These are phyloP conservation scores for Tylopilus subfusipes DNA, from an alignment of 768 basidiomycete species.

Conservation along the genomic window DNA sequence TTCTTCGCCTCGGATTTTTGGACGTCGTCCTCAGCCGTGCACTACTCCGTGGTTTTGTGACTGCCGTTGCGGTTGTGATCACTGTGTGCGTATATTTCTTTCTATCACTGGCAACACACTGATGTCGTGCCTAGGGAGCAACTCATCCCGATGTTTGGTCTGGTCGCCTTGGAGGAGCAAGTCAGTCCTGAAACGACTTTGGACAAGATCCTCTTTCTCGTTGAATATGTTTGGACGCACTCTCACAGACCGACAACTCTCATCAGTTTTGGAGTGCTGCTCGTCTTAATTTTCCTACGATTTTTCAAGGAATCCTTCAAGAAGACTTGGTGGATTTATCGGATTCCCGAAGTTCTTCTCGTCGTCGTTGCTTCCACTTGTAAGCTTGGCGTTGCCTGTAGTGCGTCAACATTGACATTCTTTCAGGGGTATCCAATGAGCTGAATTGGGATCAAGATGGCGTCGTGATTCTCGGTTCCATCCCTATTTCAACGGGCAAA, in stretches of 20 bases:
- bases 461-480: conserved; percentile 78
- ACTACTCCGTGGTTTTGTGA: conserved; percentile 82
- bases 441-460: conserved; percentile 76
- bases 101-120: background rate
- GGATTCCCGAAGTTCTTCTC: conserved; percentile 86
- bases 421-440: conserved; percentile 61
- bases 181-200: conserved; percentile 64
- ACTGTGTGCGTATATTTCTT: conserved; percentile 53
- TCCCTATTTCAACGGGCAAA: conserved; percentile 57
- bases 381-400: conserved; percentile 35
- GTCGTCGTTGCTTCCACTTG: conserved; percentile 82
- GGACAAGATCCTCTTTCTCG: conserved; percentile 75
- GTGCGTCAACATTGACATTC: background rate
- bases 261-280: conserved; percentile 71
- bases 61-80: conserved; percentile 82
- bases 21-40: conserved; percentile 92
- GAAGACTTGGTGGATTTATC: conserved; percentile 67
- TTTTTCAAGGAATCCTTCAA: conserved; percentile 55
- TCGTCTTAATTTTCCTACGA: conserved; percentile 60
- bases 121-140: conserved; percentile 53
- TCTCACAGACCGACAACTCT: conserved; percentile 64
- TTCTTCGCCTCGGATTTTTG: conserved; percentile 87
- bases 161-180: conserved; percentile 50
- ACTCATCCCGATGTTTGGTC: conserved; percentile 86
- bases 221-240: conserved; percentile 53